Evolutionary conservation across 2,329 filamentous ascomycete genomes (phyloP).

Genomic region (Colletotrichum cordylinicola): DNA sequence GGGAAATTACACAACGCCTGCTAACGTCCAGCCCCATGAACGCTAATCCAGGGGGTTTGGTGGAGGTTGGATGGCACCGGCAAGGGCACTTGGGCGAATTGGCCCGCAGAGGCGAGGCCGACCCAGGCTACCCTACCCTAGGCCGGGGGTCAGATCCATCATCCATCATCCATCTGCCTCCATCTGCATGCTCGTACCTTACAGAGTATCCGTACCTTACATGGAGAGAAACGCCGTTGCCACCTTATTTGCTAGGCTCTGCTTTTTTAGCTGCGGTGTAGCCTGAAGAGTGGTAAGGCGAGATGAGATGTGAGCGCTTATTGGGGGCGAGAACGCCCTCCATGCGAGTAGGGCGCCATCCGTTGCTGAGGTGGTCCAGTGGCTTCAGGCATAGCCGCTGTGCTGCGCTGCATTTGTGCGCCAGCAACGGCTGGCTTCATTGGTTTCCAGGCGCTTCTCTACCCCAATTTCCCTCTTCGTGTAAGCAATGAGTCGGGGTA

Average conservation of each 20-base stretch:
- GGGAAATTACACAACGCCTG: constrained; percentile 24
- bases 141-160: constrained; percentile 9
- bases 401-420: background rate
- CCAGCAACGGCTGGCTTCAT: background rate
- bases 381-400: background rate
- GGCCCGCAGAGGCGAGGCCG: constrained; percentile 10
- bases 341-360: background rate
- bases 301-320: constrained; percentile 10
- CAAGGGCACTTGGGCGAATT: constrained; percentile 10
- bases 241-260: constrained; percentile 7
- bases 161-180: background rate
- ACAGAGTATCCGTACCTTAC: no score
- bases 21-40: constrained; percentile 14
- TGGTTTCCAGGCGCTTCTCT: background rate
- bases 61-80: constrained; percentile 21
- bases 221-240: background rate
- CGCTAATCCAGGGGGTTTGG: constrained; percentile 24
- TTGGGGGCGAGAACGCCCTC: constrained; percentile 1
- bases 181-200: background rate
- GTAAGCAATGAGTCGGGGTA: constrained; percentile 2
- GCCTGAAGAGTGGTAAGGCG: background rate
- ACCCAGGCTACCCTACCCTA: background rate
- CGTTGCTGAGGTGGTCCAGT: background rate
- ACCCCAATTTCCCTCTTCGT: background rate
- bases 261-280: background rate